Percentiles rank a stretch among this genome's conserved stretches.
Evolutionary conservation across 306 rosid species (phyloP).

Genomic region (Vigna unguiculata): DNA sequence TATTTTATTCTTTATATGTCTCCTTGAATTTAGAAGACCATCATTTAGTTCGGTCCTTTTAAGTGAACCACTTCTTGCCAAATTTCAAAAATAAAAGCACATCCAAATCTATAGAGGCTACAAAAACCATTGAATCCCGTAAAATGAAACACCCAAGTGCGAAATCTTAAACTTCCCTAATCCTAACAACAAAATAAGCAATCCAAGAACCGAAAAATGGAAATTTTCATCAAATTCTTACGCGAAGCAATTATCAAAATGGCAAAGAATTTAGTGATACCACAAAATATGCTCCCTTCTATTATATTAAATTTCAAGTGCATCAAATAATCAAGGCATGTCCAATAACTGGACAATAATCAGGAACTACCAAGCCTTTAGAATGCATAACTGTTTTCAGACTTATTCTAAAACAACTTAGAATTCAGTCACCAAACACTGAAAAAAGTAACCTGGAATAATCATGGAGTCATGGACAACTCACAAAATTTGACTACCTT

Average conservation of each 20-base stretch:
- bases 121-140: neutral
- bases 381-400: conserved; percentile 16
- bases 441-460: conserved; percentile 29
- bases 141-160: conserved; percentile 12
- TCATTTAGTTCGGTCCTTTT: neutral
- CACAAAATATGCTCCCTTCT: conserved; percentile 15
- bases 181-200: neutral
- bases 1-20: neutral
- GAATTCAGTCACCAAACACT: conserved; percentile 28
- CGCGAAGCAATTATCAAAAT: conserved; percentile 12
- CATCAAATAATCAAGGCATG: conserved; percentile 22
- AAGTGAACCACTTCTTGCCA: neutral
- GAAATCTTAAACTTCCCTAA: conserved; percentile 2
- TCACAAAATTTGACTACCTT: conserved; percentile 14
- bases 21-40: conserved; percentile 2
- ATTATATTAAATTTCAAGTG: neutral
- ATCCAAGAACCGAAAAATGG: neutral
- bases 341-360: conserved; percentile 21
- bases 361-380: neutral
- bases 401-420: conserved; percentile 14
- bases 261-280: neutral
- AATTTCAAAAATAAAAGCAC: neutral
- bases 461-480: conserved; percentile 31
- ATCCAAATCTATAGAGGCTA: conserved; percentile 18
- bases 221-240: conserved; percentile 16